A percentile compares a stretch with the other conserved stretches of the same genome.
Evolutionary conservation across 352 stramenopile genomes (phyloP).

Genomic region (Phytophthora gonapodyides): DNA sequence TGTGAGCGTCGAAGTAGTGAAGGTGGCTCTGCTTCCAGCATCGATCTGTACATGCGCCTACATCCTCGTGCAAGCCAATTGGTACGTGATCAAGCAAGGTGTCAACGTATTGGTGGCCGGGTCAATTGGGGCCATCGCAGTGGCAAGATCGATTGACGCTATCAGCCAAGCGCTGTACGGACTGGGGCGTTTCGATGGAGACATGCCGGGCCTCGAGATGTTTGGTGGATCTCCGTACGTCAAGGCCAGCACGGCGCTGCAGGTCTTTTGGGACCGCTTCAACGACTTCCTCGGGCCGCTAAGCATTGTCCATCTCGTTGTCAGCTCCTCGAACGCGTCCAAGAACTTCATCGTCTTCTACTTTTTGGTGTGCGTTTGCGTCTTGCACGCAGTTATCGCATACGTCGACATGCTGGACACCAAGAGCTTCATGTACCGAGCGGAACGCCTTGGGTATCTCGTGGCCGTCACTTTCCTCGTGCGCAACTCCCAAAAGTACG

Average conservation of each 20-base stretch:
- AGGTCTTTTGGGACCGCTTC: slow-evolving; percentile 34
- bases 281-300: slow-evolving; percentile 33
- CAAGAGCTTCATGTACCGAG: slow-evolving; percentile 15
- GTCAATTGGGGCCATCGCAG: slow-evolving; percentile 22
- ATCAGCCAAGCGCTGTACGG: slow-evolving; percentile 19
- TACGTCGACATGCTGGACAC: slow-evolving; percentile 29
- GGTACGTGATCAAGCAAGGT: slow-evolving; percentile 24
- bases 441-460: slow-evolving; percentile 27
- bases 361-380: slow-evolving; percentile 25
- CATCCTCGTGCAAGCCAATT: slow-evolving; percentile 13
- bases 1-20: slow-evolving; percentile 15
- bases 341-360: slow-evolving; percentile 30
- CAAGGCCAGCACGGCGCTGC: slow-evolving; percentile 26
- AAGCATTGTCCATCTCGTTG: slow-evolving; percentile 20
- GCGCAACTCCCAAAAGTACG: slow-evolving; percentile 17
- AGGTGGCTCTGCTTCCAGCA: slow-evolving; percentile 13
- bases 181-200: slow-evolving; percentile 7
- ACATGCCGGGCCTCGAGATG: slow-evolving; percentile 6
- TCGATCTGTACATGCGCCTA: slow-evolving; percentile 21
- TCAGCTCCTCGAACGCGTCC: slow-evolving; percentile 8
- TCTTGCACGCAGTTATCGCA: slow-evolving; percentile 23
- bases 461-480: slow-evolving; percentile 23
- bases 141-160: slow-evolving; percentile 19
- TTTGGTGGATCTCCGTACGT: slow-evolving; percentile 17
- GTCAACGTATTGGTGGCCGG: slow-evolving; percentile 27